Conservation (phyloP, 108 stramenopile species). For the Discostella pseudostelligera region DNA sequence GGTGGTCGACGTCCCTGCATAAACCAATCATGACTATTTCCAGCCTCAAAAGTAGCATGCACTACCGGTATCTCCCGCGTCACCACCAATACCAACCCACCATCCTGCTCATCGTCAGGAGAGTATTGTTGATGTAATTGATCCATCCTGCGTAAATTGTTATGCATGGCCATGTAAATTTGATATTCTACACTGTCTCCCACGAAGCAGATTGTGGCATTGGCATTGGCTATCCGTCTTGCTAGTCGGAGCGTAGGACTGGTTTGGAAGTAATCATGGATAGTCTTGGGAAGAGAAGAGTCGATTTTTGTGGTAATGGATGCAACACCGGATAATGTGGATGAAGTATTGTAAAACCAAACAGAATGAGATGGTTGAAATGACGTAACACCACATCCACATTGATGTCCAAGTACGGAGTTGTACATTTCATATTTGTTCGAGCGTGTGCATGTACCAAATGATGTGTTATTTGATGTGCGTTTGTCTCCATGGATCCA, state of each 20-base stretch:
- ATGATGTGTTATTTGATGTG: background rate
- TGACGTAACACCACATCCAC: slow-evolving; percentile 16
- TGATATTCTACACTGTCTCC: slow-evolving; percentile 29
- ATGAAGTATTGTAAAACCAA: slow-evolving; percentile 3
- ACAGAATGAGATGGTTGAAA: slow-evolving; percentile 22
- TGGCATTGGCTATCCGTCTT: slow-evolving; percentile 11
- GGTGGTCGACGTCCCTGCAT: slow-evolving; percentile 11
- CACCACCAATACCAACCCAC: slow-evolving; percentile 1
- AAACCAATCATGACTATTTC: slow-evolving; percentile 21
- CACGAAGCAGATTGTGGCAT: slow-evolving; percentile 18
- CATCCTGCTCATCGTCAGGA: background rate
- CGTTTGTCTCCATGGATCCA: slow-evolving; percentile 1
- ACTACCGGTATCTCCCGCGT: slow-evolving; percentile 7
- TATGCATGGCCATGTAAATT: slow-evolving; percentile 20
- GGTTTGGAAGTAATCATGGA: slow-evolving; percentile 3
- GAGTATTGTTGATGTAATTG: slow-evolving; percentile 14
- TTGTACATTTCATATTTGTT: slow-evolving; percentile 15
- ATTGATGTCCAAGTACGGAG: slow-evolving; percentile 18
- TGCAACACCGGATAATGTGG: background rate
- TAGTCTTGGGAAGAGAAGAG: background rate
- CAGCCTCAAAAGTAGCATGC: slow-evolving; percentile 11
- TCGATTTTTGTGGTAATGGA: background rate
- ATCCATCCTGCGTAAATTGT: slow-evolving; percentile 13
- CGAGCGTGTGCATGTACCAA: background rate
- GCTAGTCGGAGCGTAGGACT: slow-evolving; percentile 17